Conservation (phyloP, 1,284 basidiomycete species). For the Trichosporon coremiiforme region DNA sequence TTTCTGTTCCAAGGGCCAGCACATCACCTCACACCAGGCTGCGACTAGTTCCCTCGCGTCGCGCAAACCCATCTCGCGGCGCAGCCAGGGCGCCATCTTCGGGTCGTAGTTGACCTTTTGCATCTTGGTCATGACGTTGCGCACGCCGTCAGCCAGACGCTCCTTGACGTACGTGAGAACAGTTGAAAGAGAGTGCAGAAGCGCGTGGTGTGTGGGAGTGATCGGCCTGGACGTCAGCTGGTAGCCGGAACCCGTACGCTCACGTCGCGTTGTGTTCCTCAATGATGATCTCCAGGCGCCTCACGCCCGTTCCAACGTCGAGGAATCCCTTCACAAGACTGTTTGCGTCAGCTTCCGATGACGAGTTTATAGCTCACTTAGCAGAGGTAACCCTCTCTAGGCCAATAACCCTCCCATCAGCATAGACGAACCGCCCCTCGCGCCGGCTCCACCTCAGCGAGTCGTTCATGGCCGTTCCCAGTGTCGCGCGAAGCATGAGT, state of each 20-base stretch:
- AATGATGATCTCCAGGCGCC: conserved; percentile 47
- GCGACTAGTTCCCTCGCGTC: conserved; percentile 37
- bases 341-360: conserved; percentile 1
- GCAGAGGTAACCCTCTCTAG: conserved; percentile 32
- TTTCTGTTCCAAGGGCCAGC: conserved; percentile 39
- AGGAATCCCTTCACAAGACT: conserved; percentile 29
- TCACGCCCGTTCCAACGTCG: conserved; percentile 41
- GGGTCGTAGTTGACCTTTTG: conserved; percentile 24
- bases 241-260: not conserved
- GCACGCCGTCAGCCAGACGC: conserved; percentile 33
- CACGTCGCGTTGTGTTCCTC: conserved; percentile 41
- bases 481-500: conserved; percentile 42
- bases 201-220: conserved; percentile 52
- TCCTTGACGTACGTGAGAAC: conserved; percentile 47
- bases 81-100: conserved; percentile 33
- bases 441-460: conserved; percentile 40
- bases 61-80: conserved; percentile 33
- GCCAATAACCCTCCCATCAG: conserved; percentile 23
- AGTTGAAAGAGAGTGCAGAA: conserved; percentile 45
- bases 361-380: conserved; percentile 28
- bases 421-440: conserved; percentile 36
- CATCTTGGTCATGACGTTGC: conserved; percentile 11
- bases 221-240: conserved; percentile 35
- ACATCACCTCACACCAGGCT: conserved; percentile 39
- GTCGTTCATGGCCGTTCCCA: conserved; percentile 42